A percentile compares a stretch with the other conserved stretches of the same genome.
phyloP scores from a whole-genome alignment of 1,139 yeast species.

The Debaryomycetaceae sp. region DNA sequence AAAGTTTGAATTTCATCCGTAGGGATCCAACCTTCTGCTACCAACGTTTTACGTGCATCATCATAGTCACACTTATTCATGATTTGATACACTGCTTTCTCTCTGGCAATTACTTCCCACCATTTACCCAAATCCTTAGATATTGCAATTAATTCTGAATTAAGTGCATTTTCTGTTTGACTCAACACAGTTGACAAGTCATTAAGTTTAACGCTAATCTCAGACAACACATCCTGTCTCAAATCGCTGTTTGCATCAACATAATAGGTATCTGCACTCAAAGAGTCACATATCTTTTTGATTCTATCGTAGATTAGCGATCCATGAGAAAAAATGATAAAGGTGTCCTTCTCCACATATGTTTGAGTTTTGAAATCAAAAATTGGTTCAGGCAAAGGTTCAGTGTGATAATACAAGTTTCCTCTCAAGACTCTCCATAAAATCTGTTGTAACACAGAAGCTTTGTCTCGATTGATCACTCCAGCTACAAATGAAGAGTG shows the following conservation, averaged over 20 bases:
- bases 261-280: slow-evolving; percentile 42
- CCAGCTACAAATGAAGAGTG: slow-evolving; percentile 67
- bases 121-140: slow-evolving; percentile 69
- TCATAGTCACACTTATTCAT: slow-evolving; percentile 70
- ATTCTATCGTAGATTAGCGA: slow-evolving; percentile 38
- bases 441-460: slow-evolving; percentile 73
- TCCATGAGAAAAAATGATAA: slow-evolving; percentile 47
- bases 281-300: slow-evolving; percentile 43
- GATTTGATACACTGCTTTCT: slow-evolving; percentile 64
- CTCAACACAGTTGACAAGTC: slow-evolving; percentile 60
- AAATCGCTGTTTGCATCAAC: slow-evolving; percentile 29
- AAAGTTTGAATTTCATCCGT: slow-evolving; percentile 48
- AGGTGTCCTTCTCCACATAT: slow-evolving; percentile 36
- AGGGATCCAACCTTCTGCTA: slow-evolving; percentile 84
- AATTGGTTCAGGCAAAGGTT: slow-evolving; percentile 55
- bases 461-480: slow-evolving; percentile 71
- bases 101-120: slow-evolving; percentile 68
- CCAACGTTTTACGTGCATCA: slow-evolving; percentile 57
- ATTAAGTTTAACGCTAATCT: slow-evolving; percentile 50
- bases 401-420: slow-evolving; percentile 71
- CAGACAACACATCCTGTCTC: slow-evolving; percentile 49
- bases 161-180: slow-evolving; percentile 55
- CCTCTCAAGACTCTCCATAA: slow-evolving; percentile 94
- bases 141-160: slow-evolving; percentile 68
- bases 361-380: slow-evolving; percentile 35